Percentiles rank a stretch among this genome's conserved stretches.
Conservation (phyloP, 306 rosid species). For the Cucumis hystrix region DNA sequence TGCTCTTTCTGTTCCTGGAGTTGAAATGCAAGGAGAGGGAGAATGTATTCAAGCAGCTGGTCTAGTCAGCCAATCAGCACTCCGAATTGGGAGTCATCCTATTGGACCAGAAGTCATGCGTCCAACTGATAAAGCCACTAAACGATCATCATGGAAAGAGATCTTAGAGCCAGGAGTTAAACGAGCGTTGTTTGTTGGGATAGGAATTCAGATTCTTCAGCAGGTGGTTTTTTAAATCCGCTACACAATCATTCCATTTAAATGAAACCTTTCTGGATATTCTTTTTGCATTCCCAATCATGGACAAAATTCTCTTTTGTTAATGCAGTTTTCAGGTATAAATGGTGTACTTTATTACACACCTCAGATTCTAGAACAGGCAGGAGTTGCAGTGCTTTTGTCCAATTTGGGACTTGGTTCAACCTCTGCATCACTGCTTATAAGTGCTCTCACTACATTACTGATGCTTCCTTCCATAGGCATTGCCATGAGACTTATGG, state of each 20-base stretch:
- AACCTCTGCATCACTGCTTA: slow-evolving; percentile 25
- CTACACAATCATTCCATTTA: not conserved
- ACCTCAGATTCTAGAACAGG: slow-evolving; percentile 31
- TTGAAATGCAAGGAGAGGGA: slow-evolving; percentile 5
- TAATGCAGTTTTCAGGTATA: slow-evolving; percentile 28
- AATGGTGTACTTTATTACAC: slow-evolving; percentile 33
- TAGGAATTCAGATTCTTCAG: slow-evolving; percentile 26
- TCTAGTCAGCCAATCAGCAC: slow-evolving; percentile 27
- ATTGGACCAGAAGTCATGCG: slow-evolving; percentile 13
- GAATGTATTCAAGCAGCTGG: slow-evolving; percentile 28
- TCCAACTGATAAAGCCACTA: slow-evolving; percentile 15
- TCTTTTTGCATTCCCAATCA: not conserved
- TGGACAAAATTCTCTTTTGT: not conserved
- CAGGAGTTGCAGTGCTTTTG: slow-evolving; percentile 28
- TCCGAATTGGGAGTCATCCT: not conserved
- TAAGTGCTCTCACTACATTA: slow-evolving; percentile 28
- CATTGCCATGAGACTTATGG: slow-evolving; percentile 32
- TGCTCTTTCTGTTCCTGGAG: slow-evolving; percentile 15
- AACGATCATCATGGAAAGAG: slow-evolving; percentile 22
- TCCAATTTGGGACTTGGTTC: slow-evolving; percentile 21
- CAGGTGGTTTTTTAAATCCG: slow-evolving; percentile 9
- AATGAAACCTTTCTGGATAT: not conserved
- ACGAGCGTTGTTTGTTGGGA: slow-evolving; percentile 26
- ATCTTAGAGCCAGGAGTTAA: slow-evolving; percentile 29
- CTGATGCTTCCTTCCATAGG: slow-evolving; percentile 31